These are phyloP conservation scores for Mangifera indica DNA, from an alignment of 345 rosid genomes.

Conservation along the genomic window DNA sequence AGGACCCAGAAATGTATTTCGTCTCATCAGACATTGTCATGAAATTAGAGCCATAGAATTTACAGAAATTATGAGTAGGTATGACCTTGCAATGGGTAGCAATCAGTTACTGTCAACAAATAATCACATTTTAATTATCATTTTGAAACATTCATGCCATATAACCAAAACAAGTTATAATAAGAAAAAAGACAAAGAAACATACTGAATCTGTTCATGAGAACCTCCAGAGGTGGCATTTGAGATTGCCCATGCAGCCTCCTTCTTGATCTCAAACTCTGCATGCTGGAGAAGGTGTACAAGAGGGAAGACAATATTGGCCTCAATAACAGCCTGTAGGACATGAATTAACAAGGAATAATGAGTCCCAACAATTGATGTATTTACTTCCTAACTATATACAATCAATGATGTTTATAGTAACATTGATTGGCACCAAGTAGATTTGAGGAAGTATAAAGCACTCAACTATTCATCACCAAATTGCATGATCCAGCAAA, in stretches of 20 bases:
- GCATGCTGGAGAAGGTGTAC: conserved; percentile 77
- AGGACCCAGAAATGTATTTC: background rate
- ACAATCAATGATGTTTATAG: background rate
- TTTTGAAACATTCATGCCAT: background rate
- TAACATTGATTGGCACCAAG: background rate
- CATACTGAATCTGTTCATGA: conserved; percentile 80
- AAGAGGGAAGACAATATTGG: conserved; percentile 64
- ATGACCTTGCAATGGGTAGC: background rate
- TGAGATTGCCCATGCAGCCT: no score
- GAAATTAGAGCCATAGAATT: background rate
- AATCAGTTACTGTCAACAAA: background rate
- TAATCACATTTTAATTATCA: conserved; percentile 2
- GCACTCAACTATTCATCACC: background rate
- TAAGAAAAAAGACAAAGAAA: conserved; percentile 2
- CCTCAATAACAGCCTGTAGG: conserved; percentile 66
- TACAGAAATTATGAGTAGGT: background rate
- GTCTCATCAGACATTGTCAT: background rate
- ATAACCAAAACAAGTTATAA: background rate
- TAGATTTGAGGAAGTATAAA: conserved; percentile 4
- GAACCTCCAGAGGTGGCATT: conserved; percentile 87
- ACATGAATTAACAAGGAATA: conserved; percentile 10
- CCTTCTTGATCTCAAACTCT: conserved; percentile 82
- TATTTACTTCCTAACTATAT: no score
- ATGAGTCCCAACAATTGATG: no score
- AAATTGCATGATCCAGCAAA: background rate